Percentiles rank a stretch among this genome's conserved stretches.
These are phyloP conservation scores for Silene coronaria DNA, from an alignment of 179 eudicot species.

Conservation along the genomic window DNA sequence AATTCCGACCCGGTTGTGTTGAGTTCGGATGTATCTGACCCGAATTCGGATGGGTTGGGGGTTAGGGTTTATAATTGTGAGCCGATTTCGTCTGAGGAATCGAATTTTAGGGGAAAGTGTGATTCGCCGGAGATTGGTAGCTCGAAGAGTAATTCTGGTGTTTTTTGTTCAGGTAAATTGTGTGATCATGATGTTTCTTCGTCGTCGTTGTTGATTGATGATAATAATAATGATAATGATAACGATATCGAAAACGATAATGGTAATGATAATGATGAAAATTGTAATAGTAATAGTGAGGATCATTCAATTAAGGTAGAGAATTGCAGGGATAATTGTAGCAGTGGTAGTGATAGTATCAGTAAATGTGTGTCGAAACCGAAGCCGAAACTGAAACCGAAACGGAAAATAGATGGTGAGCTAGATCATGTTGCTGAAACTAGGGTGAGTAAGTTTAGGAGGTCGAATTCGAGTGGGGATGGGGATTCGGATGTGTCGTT, in stretches of 20 bases:
- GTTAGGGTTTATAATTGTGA: slow-evolving; percentile 29
- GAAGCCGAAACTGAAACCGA: slow-evolving; percentile 58
- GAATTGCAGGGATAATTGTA: background rate
- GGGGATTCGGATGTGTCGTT: slow-evolving; percentile 14
- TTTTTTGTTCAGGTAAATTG: slow-evolving; percentile 28
- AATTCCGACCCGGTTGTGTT: slow-evolving; percentile 10
- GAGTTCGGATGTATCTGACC: background rate
- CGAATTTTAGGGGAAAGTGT: slow-evolving; percentile 22
- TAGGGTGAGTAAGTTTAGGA: slow-evolving; percentile 46
- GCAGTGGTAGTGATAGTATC: background rate
- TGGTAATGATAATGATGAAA: background rate
- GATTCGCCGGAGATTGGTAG: slow-evolving; percentile 44
- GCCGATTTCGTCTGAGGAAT: slow-evolving; percentile 26
- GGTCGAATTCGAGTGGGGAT: slow-evolving; percentile 21
- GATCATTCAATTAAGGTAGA: background rate
- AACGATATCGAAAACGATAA: background rate
- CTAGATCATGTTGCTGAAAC: slow-evolving; percentile 26
- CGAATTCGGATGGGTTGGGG: slow-evolving; percentile 10
- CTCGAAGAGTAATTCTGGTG: slow-evolving; percentile 31
- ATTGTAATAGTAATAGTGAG: background rate
- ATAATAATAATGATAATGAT: background rate
- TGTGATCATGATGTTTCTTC: slow-evolving; percentile 34
- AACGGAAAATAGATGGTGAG: slow-evolving; percentile 49
- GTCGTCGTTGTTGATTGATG: background rate
- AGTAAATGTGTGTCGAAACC: slow-evolving; percentile 32